Evolutionary conservation across 805 yeast genomes (phyloP), one percentile per base, ranked within the genome.

Genomic region (Wickerhamiella azymoides): DNA sequence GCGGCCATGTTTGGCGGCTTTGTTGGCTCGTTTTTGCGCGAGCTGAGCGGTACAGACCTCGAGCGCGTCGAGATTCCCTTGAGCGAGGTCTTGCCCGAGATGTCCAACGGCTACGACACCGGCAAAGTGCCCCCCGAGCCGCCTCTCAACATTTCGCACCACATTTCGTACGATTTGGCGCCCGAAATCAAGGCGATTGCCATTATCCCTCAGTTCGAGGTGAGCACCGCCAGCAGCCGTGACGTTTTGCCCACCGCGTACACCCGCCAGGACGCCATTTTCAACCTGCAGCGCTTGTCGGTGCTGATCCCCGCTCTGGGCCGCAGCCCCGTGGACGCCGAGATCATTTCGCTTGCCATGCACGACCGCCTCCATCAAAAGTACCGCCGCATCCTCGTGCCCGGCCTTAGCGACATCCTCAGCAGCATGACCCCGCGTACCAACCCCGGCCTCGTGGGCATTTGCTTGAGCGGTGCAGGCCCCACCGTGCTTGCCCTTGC

Each of bases 1-100:
- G 98, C 98, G 27, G 95, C 98, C 32, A 85, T 92, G 95, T 81
- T 88, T 79, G 98, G 98, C 49, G 96, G 98, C 1, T 92, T 92
- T 62, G 95, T 88, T 36, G 98, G 98, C 38, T 85, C 96, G 3
- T 92, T 82, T 63, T 72, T 92, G 58, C 76, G 94, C 57, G 93
- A 84, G 51, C 67, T 92, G 49, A 69, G 77, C 28, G 77, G 79
- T 2, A 72, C 75, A 36, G 96, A 88, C 53, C 70, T 73, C 52
- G 78, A 71, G 49, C 74, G 83, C 45, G 81, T 83, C 52, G 86
- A 80, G 60, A 82, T 85, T 46, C 96, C 96, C 36, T 68, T 92
- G 47, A 77, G 83, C 46, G 83, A 80, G 54, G 86, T 92, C 4
- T 70, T 92, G 51, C 93, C 94, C 24, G 79, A 76, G 53, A 80